phyloP scores from a whole-genome alignment of 306 rosid species.

The Lupinus albus region DNA sequence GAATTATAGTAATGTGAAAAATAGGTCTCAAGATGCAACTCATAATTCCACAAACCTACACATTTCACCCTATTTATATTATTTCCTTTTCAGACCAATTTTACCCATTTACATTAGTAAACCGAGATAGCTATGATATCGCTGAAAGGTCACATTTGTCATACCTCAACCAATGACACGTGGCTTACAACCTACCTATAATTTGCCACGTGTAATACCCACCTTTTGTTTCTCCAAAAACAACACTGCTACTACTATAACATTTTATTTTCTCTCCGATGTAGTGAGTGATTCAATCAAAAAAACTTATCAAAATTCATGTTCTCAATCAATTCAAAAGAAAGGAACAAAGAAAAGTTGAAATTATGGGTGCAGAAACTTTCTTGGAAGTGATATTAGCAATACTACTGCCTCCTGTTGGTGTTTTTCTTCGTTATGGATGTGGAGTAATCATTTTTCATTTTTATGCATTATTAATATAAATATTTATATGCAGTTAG shows the following conservation, averaged over 20 bases:
- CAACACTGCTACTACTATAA: not conserved
- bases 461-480: not conserved
- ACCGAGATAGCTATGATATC: not conserved
- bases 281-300: not conserved
- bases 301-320: not conserved
- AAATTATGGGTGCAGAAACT: constrained; percentile 61
- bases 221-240: not conserved
- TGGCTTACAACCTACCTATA: constrained; percentile 5
- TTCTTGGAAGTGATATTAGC: constrained; percentile 68
- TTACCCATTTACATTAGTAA: not conserved
- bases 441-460: constrained; percentile 43
- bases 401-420: constrained; percentile 67
- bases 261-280: not conserved
- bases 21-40: no score
- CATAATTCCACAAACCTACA: no score
- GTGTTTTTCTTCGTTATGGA: constrained; percentile 74
- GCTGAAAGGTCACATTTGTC: not conserved
- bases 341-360: not conserved
- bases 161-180: not conserved
- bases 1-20: no score
- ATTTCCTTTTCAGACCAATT: not conserved
- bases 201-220: constrained; percentile 13
- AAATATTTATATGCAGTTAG: no score
- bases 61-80: no score
- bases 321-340: not conserved